These are phyloP conservation scores for Geoglossum glabrum DNA, from an alignment of 495 filamentous ascomycete species.

Conservation along the genomic window DNA sequence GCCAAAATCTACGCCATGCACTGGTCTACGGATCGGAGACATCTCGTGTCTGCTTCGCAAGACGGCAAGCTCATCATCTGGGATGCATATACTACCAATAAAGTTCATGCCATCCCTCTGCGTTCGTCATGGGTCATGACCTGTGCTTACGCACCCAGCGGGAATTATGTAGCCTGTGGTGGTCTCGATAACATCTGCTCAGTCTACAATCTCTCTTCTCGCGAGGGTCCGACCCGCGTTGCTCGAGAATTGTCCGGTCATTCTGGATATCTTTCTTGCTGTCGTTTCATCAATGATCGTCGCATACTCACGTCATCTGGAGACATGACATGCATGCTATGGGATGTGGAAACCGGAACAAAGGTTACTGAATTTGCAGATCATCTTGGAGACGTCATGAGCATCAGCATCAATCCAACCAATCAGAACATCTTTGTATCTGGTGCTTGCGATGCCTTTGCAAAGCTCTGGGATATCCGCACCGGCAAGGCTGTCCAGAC, in stretches of 20 bases:
- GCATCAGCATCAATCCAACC: conserved; percentile 96
- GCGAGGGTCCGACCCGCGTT: conserved; percentile 89
- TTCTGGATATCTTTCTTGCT: conserved; percentile 95
- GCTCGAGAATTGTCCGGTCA: conserved; percentile 93
- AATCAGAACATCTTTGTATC: conserved; percentile 98
- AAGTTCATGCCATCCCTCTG: conserved; percentile 96
- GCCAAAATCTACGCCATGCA: conserved; percentile 99
- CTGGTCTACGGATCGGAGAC: conserved; percentile 96
- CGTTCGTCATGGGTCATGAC: conserved; percentile 99
- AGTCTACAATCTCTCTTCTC: conserved; percentile 93
- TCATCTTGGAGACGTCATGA: conserved; percentile 98
- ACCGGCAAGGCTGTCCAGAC: conserved; percentile 97
- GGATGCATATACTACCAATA: conserved; percentile 99
- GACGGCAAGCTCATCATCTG: conserved; percentile 99
- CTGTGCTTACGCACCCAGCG: conserved; percentile 94
- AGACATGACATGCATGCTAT: conserved; percentile 99
- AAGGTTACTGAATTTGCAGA: conserved; percentile 98
- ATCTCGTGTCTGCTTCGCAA: conserved; percentile 94
- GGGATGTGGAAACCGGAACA: conserved; percentile 93
- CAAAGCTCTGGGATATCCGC: conserved; percentile 97
- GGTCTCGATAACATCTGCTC: conserved; percentile 99
- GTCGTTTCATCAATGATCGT: conserved; percentile 95
- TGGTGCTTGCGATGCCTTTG: conserved; percentile 94
- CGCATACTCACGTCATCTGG: conserved; percentile 94
- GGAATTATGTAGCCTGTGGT: conserved; percentile 95